These are phyloP conservation scores for Ogataea neopini DNA, from an alignment of 805 yeast species.

Conservation along the genomic window DNA sequence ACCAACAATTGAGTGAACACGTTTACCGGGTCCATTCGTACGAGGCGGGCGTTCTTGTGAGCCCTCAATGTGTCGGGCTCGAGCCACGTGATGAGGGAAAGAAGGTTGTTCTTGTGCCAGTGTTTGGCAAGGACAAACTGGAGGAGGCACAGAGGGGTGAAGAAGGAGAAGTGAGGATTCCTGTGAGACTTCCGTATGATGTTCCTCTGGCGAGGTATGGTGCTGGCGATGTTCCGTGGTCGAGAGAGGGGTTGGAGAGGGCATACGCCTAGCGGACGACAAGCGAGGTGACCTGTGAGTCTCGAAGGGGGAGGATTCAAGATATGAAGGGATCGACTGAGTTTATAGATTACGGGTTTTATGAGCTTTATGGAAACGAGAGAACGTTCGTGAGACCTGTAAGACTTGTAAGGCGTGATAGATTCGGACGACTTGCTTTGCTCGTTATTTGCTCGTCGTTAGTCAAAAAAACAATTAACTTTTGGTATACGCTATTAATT, in stretches of 20 bases:
- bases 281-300: not conserved
- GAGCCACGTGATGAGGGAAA: slow-evolving; percentile 7
- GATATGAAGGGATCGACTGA: not conserved
- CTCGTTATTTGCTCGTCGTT: not conserved
- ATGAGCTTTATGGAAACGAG: too few relatives aligned
- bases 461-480: too few relatives aligned
- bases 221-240: slow-evolving; percentile 52
- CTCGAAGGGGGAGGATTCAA: not conserved
- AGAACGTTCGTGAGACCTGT: too few relatives aligned
- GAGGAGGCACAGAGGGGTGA: not conserved
- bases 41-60: slow-evolving; percentile 57
- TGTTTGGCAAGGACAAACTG: slow-evolving; percentile 39
- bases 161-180: slow-evolving; percentile 22
- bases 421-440: too few relatives aligned
- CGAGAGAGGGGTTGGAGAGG: slow-evolving; percentile 24
- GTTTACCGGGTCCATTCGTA: slow-evolving; percentile 41
- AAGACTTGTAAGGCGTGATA: too few relatives aligned
- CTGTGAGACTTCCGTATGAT: slow-evolving; percentile 54
- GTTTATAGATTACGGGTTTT: not conserved
- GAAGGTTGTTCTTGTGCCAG: slow-evolving; percentile 41
- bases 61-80: slow-evolving; percentile 30
- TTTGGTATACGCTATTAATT: too few relatives aligned
- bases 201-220: slow-evolving; percentile 49
- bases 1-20: slow-evolving; percentile 22
- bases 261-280: slow-evolving; percentile 9